phyloP scores from a whole-genome alignment of 2,329 filamentous ascomycete genomes.

The Onygenales sp. region DNA sequence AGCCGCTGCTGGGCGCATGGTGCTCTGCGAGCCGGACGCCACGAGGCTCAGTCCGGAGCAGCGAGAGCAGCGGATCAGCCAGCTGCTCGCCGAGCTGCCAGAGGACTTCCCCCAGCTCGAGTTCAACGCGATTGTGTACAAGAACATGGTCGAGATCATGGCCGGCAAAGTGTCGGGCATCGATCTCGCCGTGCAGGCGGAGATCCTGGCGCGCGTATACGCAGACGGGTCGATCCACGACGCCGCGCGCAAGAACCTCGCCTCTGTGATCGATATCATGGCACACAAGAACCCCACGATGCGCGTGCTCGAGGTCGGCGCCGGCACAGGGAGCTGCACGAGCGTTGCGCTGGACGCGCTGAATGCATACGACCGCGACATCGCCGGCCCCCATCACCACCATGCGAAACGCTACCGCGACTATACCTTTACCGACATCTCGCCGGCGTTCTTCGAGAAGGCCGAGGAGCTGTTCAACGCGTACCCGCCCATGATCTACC shows the following conservation, averaged over 20 bases:
- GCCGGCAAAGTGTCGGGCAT: background rate
- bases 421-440: constrained; percentile 28
- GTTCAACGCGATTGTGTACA: background rate
- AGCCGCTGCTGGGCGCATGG: no score
- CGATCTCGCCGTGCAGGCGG: background rate
- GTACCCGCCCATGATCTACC: constrained; percentile 11
- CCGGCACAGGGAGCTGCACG: constrained; percentile 22
- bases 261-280: background rate
- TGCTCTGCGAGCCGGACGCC: no score
- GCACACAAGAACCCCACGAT: constrained; percentile 12
- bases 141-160: background rate
- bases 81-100: no score
- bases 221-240: background rate
- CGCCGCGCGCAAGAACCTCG: background rate
- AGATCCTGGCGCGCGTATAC: background rate
- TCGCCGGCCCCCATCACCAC: no score
- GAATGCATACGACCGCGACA: background rate
- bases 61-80: no score
- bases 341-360: background rate
- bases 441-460: constrained; percentile 29
- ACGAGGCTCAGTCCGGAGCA: no score
- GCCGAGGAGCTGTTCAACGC: constrained; percentile 18
- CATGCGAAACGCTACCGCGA: background rate
- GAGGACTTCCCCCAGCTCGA: background rate
- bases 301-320: constrained; percentile 25